Evolutionary conservation across 768 basidiomycete genomes (phyloP), one percentile per base, ranked within the genome.

Genomic region (Pholiota molesta): DNA sequence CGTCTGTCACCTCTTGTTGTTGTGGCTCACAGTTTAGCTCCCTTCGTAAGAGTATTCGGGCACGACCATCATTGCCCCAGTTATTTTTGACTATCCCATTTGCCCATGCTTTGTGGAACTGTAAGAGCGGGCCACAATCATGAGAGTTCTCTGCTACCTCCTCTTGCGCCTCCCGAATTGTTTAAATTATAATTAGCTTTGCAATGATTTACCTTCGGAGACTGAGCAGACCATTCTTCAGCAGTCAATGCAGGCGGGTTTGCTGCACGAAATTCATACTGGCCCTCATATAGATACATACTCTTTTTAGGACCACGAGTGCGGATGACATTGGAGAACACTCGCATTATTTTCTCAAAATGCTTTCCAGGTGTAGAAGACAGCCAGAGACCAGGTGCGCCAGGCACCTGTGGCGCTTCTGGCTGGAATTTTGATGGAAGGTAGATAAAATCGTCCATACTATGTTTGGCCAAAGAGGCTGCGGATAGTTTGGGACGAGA

Each of bases 381-480:
- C 42, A 77, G 77, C 60, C 65, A 76, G 2, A 81, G 61, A 0
- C 79, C 79, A 0, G 72, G 72, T 0, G 70, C 69, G 0, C 79
- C 78, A 0, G 78, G 75, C 10, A 73, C 39, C 55, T 73, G 60
- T 1, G 78, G 80, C 9, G 72, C 78, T 21, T 77, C 68, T 2
- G 77, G 76, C 42, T 79, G 75, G 52, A 67, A 72, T 0, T 59
- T 47, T 0, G 73, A 65, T 42, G 73, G 74, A 0, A 29, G 29
- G 29, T n/a, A n/a, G n/a, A n/a, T n/a, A 56, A 77, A 78, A 29
- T 77, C 70, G 5, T 71, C 42, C 51, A 71, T 37, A 2, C 75
- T 73, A 59, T 78, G 76, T 9, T 55, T 33, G 0, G 59, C 66
- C 8, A 74, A 10, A 23, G 63, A 66, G 0, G 62, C 39, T 1